A percentile compares a stretch with the other conserved stretches of the same genome.
These are phyloP conservation scores for Berkeleyomyces basicola DNA, from an alignment of 2,329 filamentous ascomycete genomes.

Conservation along the genomic window DNA sequence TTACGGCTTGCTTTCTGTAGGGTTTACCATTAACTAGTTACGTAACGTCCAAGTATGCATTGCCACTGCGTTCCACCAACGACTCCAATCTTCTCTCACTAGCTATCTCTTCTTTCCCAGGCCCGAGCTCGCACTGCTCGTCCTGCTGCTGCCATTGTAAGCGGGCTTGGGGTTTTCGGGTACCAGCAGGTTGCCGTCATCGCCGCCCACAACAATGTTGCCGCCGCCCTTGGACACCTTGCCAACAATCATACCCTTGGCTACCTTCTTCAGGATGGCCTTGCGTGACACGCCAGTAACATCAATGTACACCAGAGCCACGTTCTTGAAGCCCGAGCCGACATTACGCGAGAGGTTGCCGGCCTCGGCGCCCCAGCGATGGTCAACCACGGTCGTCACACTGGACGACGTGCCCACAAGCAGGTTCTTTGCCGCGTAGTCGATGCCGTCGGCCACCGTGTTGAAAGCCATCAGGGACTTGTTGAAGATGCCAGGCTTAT, in stretches of 20 bases:
- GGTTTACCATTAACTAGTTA: neutral
- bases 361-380: constrained; percentile 76
- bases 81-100: constrained; percentile 13
- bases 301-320: constrained; percentile 93
- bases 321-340: constrained; percentile 83
- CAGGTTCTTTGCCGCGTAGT: constrained; percentile 66
- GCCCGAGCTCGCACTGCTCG: constrained; percentile 14
- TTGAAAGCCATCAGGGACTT: constrained; percentile 94
- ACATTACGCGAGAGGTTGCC: constrained; percentile 59
- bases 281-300: constrained; percentile 79
- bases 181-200: constrained; percentile 19
- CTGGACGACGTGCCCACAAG: constrained; percentile 58
- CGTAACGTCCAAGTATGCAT: too few relatives aligned
- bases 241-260: constrained; percentile 88
- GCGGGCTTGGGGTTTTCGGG: constrained; percentile 16
- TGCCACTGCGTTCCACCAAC: neutral
- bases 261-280: constrained; percentile 85
- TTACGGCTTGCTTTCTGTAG: neutral
- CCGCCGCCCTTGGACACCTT: constrained; percentile 58
- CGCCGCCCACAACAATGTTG: constrained; percentile 54
- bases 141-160: constrained; percentile 18
- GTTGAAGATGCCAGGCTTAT: constrained; percentile 86
- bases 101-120: constrained; percentile 20
- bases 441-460: constrained; percentile 84
- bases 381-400: constrained; percentile 74